Evolutionary conservation across 352 stramenopile genomes (phyloP), one percentile per base, ranked within the genome.

Genomic region (Pythium brassicae): DNA sequence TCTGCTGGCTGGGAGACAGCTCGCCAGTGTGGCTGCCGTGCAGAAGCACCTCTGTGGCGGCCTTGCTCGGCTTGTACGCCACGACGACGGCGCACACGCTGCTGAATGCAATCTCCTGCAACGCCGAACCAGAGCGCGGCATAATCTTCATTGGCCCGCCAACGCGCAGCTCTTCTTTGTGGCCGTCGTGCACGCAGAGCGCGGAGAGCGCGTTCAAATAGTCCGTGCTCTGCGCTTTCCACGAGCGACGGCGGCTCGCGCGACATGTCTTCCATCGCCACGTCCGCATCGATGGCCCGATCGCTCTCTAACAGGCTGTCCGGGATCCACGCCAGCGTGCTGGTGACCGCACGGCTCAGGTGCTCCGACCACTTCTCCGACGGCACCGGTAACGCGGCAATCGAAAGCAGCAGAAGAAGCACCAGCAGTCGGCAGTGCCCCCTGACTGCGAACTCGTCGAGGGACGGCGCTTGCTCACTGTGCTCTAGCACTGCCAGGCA

Each of bases 261-360:
- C 19, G 71, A 81, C 43, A 80, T 78, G 25, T 95, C 86, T 66
- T 94, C 86, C 82, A 92, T 92, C 53, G 92, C 86, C 15, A 94
- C 80, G 63, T 94, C 84, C 2, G 74, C 75, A 50, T 94, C 84
- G 0, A 64, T 61, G 7, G 53, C 65, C n/a, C n/a, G n/a, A n/a
- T n/a, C n/a, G n/a, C 48, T 69, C 34, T 19, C 43, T 12, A 19
- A 25, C 29, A 12, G 47, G 15, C 52, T 61, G 39, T 59, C 51
- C 23, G 79, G 76, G 25, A 92, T 76, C 2, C 61, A 66, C 19
- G 65, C 59, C 11, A 95, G 68, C 19, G 85, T 71, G 2, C 68
- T 57, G 8, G 82, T 61, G 49, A 95, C 72, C 7, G 79, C 76
- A 46, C 67, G 62, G 47, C 88, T 90, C 22, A 95, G 62, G 57